Base-by-base conservation (phyloP, 805 yeast genomes). In the Wickerhamomyces queroliae region DNA sequence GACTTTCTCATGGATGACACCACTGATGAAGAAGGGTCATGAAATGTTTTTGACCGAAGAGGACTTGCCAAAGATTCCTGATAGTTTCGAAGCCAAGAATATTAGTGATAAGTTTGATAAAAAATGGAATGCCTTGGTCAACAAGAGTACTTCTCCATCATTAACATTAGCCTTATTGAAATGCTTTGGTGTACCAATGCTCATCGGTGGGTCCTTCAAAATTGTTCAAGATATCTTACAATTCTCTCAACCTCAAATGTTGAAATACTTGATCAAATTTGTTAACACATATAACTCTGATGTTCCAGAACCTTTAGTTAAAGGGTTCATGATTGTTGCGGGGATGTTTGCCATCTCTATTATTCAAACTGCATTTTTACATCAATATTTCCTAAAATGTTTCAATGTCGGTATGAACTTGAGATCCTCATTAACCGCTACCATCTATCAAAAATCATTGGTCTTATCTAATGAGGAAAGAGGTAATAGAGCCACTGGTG, bases 1-100 rank as follows among this genome's bases (percentile, higher is more conserved):
- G 36, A 81, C 95, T 0, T 93, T 93, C 60, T 65, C 81, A 22
- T 93, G 99, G 98, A 87, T 93, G 95, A 79, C 90, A 9, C 80
- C 79, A 3, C 66, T 93, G 56, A 89, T 93, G 86, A 76, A 68
- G 52, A 74, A 74, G 35, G 98, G 98, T 19, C 83, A 81, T 52
- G 62, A 68, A 30, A 76, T 79, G 42, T 64, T 50, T 43, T 76
- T 79, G 53, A 62, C 59, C 47, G 62, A 75, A 53, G 64, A 66
- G 3, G 97, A 91, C 61, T 73, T 93, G 46, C 96, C 96, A 20
- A 73, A 77, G 15, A 70, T 93, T 41, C 96, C 98, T 13, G 56
- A 62, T 3, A 77, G 72, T 33, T 79, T 87, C 51, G 76, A 72
- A 43, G 69, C 96, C 11, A 64, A 67, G 13, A 59, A 60, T 34